phyloP scores from a whole-genome alignment of 768 basidiomycete genomes.

The Mycena belliarum region DNA sequence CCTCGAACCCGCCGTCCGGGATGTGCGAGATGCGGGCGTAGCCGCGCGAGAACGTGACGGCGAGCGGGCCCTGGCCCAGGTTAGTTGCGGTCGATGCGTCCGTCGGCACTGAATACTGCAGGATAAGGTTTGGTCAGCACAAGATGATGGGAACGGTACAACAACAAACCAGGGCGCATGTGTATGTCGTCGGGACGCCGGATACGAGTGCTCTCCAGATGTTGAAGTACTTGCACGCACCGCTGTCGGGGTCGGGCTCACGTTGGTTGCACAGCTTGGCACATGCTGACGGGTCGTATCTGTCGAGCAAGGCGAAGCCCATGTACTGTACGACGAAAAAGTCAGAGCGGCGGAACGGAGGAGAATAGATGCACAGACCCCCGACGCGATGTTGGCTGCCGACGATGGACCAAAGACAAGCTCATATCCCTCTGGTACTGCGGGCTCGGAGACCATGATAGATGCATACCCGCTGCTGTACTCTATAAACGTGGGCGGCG shows the following conservation, averaged over 20 bases:
- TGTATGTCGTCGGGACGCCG: constrained; percentile 14
- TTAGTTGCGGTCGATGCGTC: constrained; percentile 20
- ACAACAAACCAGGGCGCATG: constrained; percentile 16
- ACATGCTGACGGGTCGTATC: constrained; percentile 21
- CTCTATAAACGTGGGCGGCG: constrained; percentile 12
- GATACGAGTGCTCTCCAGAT: constrained; percentile 18
- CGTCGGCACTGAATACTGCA: constrained; percentile 16
- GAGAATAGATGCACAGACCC: constrained; percentile 6
- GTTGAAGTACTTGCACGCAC: constrained; percentile 24
- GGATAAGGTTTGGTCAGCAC: neutral
- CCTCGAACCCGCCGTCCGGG: constrained; percentile 17
- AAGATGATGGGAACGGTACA: neutral
- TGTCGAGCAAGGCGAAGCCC: constrained; percentile 19
- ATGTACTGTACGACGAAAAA: constrained; percentile 15
- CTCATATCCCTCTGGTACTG: constrained; percentile 22
- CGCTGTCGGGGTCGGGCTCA: constrained; percentile 6
- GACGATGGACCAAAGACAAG: constrained; percentile 24
- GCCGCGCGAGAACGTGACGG: constrained; percentile 20
- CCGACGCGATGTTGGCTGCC: constrained; percentile 25
- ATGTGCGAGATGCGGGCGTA: constrained; percentile 16
- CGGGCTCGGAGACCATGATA: constrained; percentile 6
- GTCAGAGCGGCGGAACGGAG: neutral
- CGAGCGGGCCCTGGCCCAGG: constrained; percentile 17
- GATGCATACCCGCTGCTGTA: constrained; percentile 23
- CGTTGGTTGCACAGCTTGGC: constrained; percentile 16